Evolutionary conservation across 352 stramenopile species (phyloP), one percentile per base, ranked within the genome.

Genomic region (Pythium phragmiticola): DNA sequence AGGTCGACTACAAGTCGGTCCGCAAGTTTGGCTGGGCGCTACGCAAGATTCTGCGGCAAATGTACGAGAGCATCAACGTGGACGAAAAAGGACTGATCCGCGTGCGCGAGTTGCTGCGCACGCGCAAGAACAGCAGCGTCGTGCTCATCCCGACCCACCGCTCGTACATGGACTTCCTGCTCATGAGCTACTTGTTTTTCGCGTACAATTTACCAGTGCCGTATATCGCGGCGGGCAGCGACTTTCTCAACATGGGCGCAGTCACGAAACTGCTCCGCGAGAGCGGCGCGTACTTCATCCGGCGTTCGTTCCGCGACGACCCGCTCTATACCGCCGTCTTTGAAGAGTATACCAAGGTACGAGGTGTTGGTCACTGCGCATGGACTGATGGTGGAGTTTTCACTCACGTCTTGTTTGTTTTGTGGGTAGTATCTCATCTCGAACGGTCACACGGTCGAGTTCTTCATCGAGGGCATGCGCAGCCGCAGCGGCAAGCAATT

Each of bases 11-110:
- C 67, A 76, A 77, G 30, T 74, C 82, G 9, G 84, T 92, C 17
- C 81, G 88, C 36, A 88, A 89, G 57, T 73, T 91, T 33, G 87
- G 80, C 46, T 96, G 85, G 82, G 53, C 90, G 17, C 57, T 96
- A 47, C 84, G 88, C 26, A 96, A 96, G 60, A 69, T 94, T 17
- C 87, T 82, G 64, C 87, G 88, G 16, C 75, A 76, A 21, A 90
- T 96, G 78, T 96, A 96, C 66, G 87, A 96, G 42, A 77, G 88
- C 58, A 94, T 96, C 57, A 78, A 92, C 59, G 87, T 95, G 33
- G 86, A 96, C 47, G 87, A 96, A 55, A 70, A 75, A 11, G 87
- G 87, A 4, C 69, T 96, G 8, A 78, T 83, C 41, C 71, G 66
- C 13, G 82, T 95, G 55, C 86, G 87, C 28, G 74, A 90, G 36